Conservation (phyloP, 2,329 filamentous ascomycete species). For the Orbilia quercus region DNA sequence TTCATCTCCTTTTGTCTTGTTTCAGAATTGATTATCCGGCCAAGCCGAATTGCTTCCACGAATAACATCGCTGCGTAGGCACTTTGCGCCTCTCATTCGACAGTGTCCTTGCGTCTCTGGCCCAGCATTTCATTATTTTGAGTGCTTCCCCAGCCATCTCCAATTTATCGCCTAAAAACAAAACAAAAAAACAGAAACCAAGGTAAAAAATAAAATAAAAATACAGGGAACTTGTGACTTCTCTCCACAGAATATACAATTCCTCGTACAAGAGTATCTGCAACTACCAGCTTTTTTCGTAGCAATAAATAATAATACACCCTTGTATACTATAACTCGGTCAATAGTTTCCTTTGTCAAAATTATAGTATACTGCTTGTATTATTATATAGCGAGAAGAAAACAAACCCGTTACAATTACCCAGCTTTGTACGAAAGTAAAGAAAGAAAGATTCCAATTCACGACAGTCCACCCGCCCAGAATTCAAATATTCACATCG, state of each 20-base stretch:
- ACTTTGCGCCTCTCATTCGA: slow-evolving; percentile 54
- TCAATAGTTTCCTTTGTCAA: slow-evolving; percentile 46
- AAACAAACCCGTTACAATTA: slow-evolving; percentile 16
- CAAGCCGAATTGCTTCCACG: slow-evolving; percentile 41
- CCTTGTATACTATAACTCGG: slow-evolving; percentile 53
- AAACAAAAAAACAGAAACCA: no score
- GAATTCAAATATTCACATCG: slow-evolving; percentile 2
- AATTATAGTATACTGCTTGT: slow-evolving; percentile 53
- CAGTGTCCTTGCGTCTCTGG: slow-evolving; percentile 55
- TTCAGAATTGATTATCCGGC: slow-evolving; percentile 56
- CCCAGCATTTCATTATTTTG: slow-evolving; percentile 27
- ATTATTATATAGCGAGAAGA: slow-evolving; percentile 31
- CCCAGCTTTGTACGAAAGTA: slow-evolving; percentile 18
- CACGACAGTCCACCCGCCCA: slow-evolving; percentile 16
- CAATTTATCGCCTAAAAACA: slow-evolving; percentile 39
- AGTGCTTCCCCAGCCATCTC: slow-evolving; percentile 54
- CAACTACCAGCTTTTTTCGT: slow-evolving; percentile 5
- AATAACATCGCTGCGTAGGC: slow-evolving; percentile 47
- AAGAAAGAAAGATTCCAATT: not conserved
- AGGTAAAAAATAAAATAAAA: no score
- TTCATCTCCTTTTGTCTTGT: slow-evolving; percentile 39
- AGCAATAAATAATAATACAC: slow-evolving; percentile 24
- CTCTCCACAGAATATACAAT: slow-evolving; percentile 12
- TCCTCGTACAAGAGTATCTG: no score
- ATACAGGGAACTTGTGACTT: slow-evolving; percentile 37